A percentile compares a stretch with the other conserved stretches of the same genome.
These are phyloP conservation scores for Geranium incanum DNA, from an alignment of 441 rosid genomes.

Conservation along the genomic window DNA sequence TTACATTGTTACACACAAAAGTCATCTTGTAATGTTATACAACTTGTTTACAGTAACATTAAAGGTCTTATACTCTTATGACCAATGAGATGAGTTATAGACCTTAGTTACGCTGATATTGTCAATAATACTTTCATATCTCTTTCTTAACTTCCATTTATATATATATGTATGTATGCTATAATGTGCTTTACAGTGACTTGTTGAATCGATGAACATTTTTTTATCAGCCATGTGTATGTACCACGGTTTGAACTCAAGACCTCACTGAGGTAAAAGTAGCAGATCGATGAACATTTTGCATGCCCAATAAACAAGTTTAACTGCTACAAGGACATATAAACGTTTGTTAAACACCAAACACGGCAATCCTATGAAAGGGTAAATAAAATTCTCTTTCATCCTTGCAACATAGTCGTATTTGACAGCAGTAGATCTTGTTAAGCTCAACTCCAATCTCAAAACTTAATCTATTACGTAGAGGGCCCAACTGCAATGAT, in stretches of 20 bases:
- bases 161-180: neutral
- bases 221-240: neutral
- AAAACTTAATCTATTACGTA: no score
- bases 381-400: neutral
- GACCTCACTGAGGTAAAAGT: no score
- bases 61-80: neutral
- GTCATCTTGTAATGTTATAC: neutral
- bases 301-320: neutral
- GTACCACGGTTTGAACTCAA: no score
- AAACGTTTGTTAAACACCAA: neutral
- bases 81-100: neutral
- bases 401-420: neutral
- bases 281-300: neutral
- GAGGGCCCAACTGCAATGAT: no score
- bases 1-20: neutral
- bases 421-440: neutral
- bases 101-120: neutral
- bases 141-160: neutral
- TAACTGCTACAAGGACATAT: neutral
- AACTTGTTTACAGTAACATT: neutral
- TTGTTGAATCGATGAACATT: neutral
- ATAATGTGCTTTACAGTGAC: neutral
- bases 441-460: no score
- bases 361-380: neutral
- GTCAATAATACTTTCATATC: neutral